Conservation (phyloP, 2,329 filamentous ascomycete genomes). For the Fusarium sambucinum region DNA sequence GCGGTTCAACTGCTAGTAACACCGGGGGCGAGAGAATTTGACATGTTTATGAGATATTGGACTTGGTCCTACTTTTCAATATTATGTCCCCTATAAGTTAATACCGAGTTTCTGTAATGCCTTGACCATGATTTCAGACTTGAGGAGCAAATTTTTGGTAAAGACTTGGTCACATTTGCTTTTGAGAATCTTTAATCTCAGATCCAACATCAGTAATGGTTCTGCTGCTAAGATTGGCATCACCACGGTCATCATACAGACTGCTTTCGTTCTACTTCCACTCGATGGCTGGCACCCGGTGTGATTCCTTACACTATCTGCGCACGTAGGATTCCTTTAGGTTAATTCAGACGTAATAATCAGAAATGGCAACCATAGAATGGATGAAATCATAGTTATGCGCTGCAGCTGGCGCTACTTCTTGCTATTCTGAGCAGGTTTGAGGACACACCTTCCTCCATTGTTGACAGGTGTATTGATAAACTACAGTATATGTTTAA, state of each 20-base stretch:
- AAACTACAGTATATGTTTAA: neutral
- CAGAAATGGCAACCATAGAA: neutral
- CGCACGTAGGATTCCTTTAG: neutral
- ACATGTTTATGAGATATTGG: neutral
- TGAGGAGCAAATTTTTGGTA: neutral
- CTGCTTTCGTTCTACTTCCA: neutral
- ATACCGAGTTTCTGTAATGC: neutral
- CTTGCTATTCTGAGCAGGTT: neutral
- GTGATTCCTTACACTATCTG: neutral
- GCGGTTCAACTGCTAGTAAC: neutral
- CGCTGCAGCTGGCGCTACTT: neutral
- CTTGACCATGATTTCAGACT: too few relatives aligned
- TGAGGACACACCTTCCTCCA: neutral
- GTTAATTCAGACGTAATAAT: neutral
- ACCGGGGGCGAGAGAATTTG: too few relatives aligned
- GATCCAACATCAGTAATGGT: too few relatives aligned
- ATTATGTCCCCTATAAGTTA: neutral
- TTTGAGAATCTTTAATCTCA: too few relatives aligned
- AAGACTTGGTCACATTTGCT: neutral
- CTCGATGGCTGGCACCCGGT: too few relatives aligned
- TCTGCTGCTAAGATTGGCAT: neutral
- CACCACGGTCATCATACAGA: neutral
- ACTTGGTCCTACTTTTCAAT: neutral
- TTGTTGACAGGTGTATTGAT: neutral
- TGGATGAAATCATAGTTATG: neutral